Evolutionary conservation across 192 early-diverging fungal species (phyloP).

Genomic region (Phlyctochytrium arcticum): DNA sequence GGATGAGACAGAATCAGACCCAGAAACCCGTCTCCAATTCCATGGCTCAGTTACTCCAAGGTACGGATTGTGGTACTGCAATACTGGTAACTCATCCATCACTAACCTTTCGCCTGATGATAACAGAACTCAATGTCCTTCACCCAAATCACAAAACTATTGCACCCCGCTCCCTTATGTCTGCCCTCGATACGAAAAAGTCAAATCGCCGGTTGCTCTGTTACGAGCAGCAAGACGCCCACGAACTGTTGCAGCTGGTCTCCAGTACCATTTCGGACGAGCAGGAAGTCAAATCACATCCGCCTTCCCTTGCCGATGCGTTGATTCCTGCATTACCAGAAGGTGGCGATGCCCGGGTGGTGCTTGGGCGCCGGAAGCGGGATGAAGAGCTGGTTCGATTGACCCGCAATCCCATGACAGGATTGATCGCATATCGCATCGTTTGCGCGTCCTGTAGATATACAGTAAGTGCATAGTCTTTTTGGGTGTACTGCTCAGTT

Average conservation of each 20-base stretch:
- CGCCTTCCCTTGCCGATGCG: too few species aligned
- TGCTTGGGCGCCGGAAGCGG: too few species aligned
- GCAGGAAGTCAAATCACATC: slow-evolving; percentile 31
- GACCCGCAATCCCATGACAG: slow-evolving; percentile 66
- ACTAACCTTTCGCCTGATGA: too few species aligned
- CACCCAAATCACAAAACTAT: not conserved
- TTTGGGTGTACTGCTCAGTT: not conserved
- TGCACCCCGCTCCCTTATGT: slow-evolving; percentile 24
- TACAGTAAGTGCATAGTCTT: slow-evolving; percentile 37
- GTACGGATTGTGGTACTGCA: too few species aligned
- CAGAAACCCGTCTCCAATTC: too few species aligned
- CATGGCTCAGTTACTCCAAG: too few species aligned
- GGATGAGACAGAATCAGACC: too few species aligned
- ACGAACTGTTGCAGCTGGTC: slow-evolving; percentile 81
- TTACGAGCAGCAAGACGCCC: slow-evolving; percentile 68
- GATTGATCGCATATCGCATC: slow-evolving; percentile 68
- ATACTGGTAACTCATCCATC: too few species aligned
- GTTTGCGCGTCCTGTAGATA: slow-evolving; percentile 79
- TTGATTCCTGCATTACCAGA: too few species aligned
- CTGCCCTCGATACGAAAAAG: slow-evolving; percentile 29
- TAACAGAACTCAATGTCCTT: slow-evolving; percentile 25
- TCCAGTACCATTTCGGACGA: slow-evolving; percentile 69
- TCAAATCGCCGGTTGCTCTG: slow-evolving; percentile 31
- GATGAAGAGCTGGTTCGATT: too few species aligned
- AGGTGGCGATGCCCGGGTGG: too few species aligned